Evolutionary conservation across 2,329 filamentous ascomycete genomes (phyloP), one percentile per base, ranked within the genome.

Genomic region (Colletotrichum phormii): DNA sequence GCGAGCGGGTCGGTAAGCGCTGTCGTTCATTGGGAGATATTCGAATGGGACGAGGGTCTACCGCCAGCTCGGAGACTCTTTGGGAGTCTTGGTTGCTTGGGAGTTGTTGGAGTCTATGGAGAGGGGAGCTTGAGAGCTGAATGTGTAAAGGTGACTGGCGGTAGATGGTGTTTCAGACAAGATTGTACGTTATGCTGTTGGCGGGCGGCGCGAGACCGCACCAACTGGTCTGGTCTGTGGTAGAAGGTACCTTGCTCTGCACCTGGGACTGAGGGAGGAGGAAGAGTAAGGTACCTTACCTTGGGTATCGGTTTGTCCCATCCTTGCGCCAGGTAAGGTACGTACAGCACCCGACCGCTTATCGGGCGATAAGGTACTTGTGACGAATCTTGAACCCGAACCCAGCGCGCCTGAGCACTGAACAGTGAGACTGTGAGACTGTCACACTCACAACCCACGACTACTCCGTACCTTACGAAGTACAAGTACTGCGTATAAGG

Each of bases 121-220:
- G 37, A 42, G 42, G 42, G 55, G 58, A 73, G 60, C 59, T 70
- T 65, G 31, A 55, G 33, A 65, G 65, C 59, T 71, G 66, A 42
- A 61, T 15, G 24, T 59, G 35, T 37, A 46, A 61, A 55, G 63
- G 12, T 69, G 64, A 72, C 64, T 66, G 71, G 71, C 53, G 49
- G 62, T 62, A 13, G 57, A 69, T 54, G 61, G 49, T 72, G 71
- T 73, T 73, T 73, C 71, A 73, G 67, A 67, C 62, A 53, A 73
- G 67, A 73, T 71, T 73, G 71, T 73, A 70, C 57, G 62, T 73
- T 67, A 73, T 73, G 71, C 71, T 73, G 57, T 57, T 67, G 37
- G 59, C 18, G 18, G 37, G 24, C 31, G 33, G 24, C 42, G 42
- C 42, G 8, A 49, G 42, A 49, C 15, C 42, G 18, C 18, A 49